Conservation (phyloP, 108 stramenopile genomes). For the Ochromonas danica region DNA sequence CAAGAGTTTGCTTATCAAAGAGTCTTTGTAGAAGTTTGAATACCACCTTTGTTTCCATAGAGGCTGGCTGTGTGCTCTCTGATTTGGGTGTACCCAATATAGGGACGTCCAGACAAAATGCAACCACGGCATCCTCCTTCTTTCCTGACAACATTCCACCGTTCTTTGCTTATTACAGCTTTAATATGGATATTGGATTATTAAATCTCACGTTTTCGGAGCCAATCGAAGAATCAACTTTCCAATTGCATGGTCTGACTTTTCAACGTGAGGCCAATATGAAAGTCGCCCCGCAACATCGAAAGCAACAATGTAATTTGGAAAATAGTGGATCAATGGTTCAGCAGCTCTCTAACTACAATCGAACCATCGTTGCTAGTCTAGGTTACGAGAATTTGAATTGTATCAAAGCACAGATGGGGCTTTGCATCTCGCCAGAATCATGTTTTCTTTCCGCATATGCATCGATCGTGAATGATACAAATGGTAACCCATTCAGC, state of each 20-base stretch:
- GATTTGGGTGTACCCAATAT: neutral
- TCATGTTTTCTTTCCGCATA: constrained; percentile 4
- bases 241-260: neutral
- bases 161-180: neutral
- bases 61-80: neutral
- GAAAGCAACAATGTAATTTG: neutral
- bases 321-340: neutral
- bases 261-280: neutral
- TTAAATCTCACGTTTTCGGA: neutral
- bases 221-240: constrained; percentile 8
- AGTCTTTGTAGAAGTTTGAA: neutral
- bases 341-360: neutral
- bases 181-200: constrained; percentile 19
- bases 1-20: constrained; percentile 1
- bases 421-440: neutral
- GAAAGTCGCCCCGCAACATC: neutral
- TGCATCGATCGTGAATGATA: constrained; percentile 11
- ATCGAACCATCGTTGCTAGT: neutral
- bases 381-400: constrained; percentile 4
- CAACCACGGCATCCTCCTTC: neutral
- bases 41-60: neutral
- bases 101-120: neutral
- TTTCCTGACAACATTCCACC: constrained; percentile 7
- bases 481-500: neutral
- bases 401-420: neutral